Conservation (phyloP, 305 asterid species). For the Solanum hybrid region DNA sequence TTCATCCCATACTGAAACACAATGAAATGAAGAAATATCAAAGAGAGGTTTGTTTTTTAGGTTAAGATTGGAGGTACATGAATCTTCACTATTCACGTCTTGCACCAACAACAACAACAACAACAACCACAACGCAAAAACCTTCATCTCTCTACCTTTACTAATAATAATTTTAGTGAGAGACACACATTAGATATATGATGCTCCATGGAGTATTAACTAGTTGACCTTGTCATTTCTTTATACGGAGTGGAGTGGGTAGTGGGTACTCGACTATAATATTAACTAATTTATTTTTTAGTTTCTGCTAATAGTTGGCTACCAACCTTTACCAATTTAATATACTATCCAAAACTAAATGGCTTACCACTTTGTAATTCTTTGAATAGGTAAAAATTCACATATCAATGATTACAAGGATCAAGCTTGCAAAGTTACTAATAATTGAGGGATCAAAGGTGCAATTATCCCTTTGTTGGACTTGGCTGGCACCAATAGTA, state of each 20-base stretch:
- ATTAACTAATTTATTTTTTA: background rate
- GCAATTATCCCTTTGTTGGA: background rate
- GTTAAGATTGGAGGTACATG: constrained; percentile 45
- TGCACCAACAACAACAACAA: background rate
- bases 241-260: background rate
- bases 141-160: background rate
- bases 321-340: background rate
- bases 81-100: constrained; percentile 38
- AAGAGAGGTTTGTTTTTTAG: constrained; percentile 33
- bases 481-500: background rate
- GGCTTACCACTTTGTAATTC: background rate
- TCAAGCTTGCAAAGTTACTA: background rate
- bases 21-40: constrained; percentile 43
- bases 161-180: background rate
- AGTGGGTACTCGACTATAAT: background rate
- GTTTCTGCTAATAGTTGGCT: background rate
- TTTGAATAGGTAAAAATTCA: background rate
- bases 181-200: background rate
- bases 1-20: constrained; percentile 50
- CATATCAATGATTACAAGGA: background rate
- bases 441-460: background rate
- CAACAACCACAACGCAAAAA: background rate
- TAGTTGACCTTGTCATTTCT: background rate
- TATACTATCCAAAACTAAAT: background rate
- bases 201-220: background rate